These are phyloP conservation scores for Trifolium dubium DNA, from an alignment of 306 rosid species.

Conservation along the genomic window DNA sequence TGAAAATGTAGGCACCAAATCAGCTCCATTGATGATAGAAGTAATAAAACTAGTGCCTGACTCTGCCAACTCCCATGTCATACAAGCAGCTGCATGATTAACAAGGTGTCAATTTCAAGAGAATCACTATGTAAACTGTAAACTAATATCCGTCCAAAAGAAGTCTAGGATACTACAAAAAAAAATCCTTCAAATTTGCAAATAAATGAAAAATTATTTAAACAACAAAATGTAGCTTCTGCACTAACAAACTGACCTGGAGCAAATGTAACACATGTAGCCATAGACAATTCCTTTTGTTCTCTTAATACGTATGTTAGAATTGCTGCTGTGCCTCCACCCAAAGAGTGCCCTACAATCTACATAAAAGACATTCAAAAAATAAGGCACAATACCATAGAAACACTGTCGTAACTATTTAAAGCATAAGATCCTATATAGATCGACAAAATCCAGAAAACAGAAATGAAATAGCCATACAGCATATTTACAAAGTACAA, in stretches of 20 bases:
- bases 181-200: conserved; percentile 8
- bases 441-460: conserved; percentile 22
- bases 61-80: conserved; percentile 99
- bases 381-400: conserved; percentile 8
- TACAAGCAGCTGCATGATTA: conserved; percentile 85
- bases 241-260: conserved; percentile 63
- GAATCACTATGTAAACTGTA: not conserved
- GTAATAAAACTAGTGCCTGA: conserved; percentile 77
- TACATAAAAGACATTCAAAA: conserved; percentile 36
- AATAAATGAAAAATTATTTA: conserved; percentile 21
- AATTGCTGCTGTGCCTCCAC: conserved; percentile 98
- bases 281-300: conserved; percentile 72
- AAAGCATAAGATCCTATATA: conserved; percentile 27
- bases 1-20: conserved; percentile 94
- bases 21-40: conserved; percentile 91
- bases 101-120: conserved; percentile 43
- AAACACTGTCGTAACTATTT: conserved; percentile 29
- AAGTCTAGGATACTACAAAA: conserved; percentile 20
- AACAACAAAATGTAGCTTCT: conserved; percentile 22
- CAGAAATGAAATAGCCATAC: conserved; percentile 19
- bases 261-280: conserved; percentile 88
- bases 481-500: conserved; percentile 21
- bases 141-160: conserved; percentile 31
- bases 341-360: conserved; percentile 98
- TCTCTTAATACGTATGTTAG: conserved; percentile 88